A percentile compares a stretch with the other conserved stretches of the same genome.
These are phyloP conservation scores for Hyaloscypha finlandica DNA, from an alignment of 495 filamentous ascomycete species.

Conservation along the genomic window DNA sequence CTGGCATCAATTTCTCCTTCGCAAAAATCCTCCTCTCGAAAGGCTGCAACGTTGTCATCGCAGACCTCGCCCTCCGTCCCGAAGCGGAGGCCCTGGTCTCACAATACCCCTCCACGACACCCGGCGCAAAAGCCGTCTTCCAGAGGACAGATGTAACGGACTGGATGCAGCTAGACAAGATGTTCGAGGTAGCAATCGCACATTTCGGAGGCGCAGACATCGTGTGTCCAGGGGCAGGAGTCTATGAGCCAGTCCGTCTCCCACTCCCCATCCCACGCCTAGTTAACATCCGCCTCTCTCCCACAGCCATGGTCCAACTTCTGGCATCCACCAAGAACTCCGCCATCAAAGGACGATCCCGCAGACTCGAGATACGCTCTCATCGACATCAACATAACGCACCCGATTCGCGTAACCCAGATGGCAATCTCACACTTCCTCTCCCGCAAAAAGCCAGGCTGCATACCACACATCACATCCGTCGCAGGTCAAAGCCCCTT, in stretches of 20 bases:
- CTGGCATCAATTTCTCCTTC: conserved; percentile 71
- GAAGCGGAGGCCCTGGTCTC: conserved; percentile 58
- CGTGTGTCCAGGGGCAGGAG: conserved; percentile 67
- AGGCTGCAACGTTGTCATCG: conserved; percentile 67
- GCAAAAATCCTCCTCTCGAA: conserved; percentile 58
- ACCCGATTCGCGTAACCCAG: conserved; percentile 69
- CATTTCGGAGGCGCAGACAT: conserved; percentile 65
- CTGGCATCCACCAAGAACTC: conserved; percentile 25
- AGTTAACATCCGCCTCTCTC: background rate
- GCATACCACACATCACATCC: conserved; percentile 59
- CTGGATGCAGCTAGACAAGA: conserved; percentile 59
- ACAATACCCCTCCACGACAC: conserved; percentile 37
- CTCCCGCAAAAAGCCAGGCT: conserved; percentile 20
- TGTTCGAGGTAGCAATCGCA: conserved; percentile 58
- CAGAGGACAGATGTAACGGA: conserved; percentile 63
- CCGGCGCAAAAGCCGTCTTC: conserved; percentile 54
- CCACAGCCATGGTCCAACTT: conserved; percentile 31
- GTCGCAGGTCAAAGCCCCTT: conserved; percentile 61
- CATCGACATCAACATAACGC: conserved; percentile 69
- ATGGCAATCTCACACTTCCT: conserved; percentile 62
- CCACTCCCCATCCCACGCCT: conserved; percentile 17
- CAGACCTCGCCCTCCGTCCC: conserved; percentile 61
- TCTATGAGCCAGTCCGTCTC: conserved; percentile 54
- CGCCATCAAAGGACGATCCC: conserved; percentile 48
- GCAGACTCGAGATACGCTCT: conserved; percentile 51